Percentiles rank a stretch among this genome's conserved stretches.
These are phyloP conservation scores for Eimeria praecox DNA, from an alignment of 169 alveolate genomes.

Conservation along the genomic window DNA sequence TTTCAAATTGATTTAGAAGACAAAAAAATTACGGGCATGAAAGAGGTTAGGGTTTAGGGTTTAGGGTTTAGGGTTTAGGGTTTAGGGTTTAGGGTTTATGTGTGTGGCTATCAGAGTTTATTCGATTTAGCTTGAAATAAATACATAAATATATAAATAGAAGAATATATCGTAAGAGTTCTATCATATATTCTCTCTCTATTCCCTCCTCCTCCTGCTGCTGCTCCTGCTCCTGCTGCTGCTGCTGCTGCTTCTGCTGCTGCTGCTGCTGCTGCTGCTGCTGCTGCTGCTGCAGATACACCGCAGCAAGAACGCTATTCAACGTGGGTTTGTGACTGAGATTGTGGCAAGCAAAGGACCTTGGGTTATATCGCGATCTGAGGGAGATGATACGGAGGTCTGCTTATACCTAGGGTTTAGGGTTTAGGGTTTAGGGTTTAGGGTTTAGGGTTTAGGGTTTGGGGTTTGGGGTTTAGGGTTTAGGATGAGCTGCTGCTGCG, in stretches of 20 bases:
- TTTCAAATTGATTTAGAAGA: neutral
- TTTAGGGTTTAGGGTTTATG: neutral
- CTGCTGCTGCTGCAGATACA: slow-evolving; percentile 14
- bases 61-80: neutral
- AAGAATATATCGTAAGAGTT: neutral
- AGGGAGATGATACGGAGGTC: slow-evolving; percentile 31
- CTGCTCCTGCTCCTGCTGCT: no score
- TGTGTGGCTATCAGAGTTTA: no score
- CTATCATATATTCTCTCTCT: neutral
- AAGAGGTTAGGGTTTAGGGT: slow-evolving; percentile 1
- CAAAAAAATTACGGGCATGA: neutral
- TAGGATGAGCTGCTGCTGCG: neutral
- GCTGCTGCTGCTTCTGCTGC: no score
- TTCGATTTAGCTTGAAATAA: no score
- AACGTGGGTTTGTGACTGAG: slow-evolving; percentile 4
- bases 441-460: no score
- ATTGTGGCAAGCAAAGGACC: neutral
- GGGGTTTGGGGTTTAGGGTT: no score
- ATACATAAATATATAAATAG: no score
- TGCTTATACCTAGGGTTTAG: neutral
- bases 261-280: no score
- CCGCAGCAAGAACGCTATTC: slow-evolving; percentile 25
- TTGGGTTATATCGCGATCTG: neutral
- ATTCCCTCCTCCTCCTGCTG: no score
- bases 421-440: neutral